Evolutionary conservation across 352 stramenopile genomes (phyloP).

Genomic region (Phytopythium ostracodes): DNA sequence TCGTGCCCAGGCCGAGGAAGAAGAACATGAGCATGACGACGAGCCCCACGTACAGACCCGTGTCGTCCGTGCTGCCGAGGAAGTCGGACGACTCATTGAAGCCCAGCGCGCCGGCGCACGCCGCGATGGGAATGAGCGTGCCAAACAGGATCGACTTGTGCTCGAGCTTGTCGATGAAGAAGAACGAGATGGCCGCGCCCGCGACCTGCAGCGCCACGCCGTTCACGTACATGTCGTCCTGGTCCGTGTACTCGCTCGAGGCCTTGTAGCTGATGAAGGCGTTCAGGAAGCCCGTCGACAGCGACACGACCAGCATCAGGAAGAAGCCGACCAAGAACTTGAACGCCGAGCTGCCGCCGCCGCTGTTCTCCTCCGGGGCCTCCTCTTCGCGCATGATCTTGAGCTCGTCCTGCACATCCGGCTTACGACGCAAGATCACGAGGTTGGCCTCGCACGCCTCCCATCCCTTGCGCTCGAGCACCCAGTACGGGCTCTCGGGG

Average conservation of each 20-base stretch:
- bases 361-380: slow-evolving; percentile 26
- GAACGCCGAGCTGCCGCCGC: slow-evolving; percentile 29
- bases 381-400: slow-evolving; percentile 68
- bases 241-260: slow-evolving; percentile 36
- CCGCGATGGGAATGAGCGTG: slow-evolving; percentile 52
- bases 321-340: slow-evolving; percentile 65
- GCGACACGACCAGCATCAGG: slow-evolving; percentile 58
- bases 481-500: slow-evolving; percentile 75
- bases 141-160: slow-evolving; percentile 69
- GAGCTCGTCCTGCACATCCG: slow-evolving; percentile 62
- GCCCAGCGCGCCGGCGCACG: slow-evolving; percentile 43
- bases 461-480: slow-evolving; percentile 60
- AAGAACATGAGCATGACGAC: slow-evolving; percentile 73
- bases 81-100: slow-evolving; percentile 56
- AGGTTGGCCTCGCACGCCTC: slow-evolving; percentile 67
- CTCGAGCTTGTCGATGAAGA: slow-evolving; percentile 78
- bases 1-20: slow-evolving; percentile 68
- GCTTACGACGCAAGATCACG: slow-evolving; percentile 60
- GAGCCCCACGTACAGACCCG: slow-evolving; percentile 49
- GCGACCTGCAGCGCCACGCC: slow-evolving; percentile 48
- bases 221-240: slow-evolving; percentile 53
- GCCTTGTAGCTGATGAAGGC: slow-evolving; percentile 53
- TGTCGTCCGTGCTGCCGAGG: slow-evolving; percentile 31
- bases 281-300: slow-evolving; percentile 58
- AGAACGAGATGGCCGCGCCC: slow-evolving; percentile 60